These are phyloP conservation scores for Chlamydomonas eustigma DNA, from an alignment of 139 green algal species.

Conservation along the genomic window DNA sequence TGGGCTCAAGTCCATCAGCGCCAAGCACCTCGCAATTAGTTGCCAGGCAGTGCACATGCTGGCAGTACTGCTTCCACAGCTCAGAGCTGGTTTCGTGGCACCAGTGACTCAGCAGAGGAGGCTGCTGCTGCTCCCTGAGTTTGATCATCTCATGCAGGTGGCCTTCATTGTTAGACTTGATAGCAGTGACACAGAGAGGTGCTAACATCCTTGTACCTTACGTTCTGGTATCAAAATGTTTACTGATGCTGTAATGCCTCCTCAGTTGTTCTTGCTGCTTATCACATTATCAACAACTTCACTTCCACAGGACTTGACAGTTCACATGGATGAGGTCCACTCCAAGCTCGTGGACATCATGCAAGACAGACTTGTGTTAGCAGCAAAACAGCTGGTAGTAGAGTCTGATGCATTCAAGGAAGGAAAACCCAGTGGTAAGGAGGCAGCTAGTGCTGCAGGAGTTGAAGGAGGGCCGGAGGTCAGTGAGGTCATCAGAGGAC, in stretches of 20 bases:
- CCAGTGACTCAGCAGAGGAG: slow-evolving; percentile 21
- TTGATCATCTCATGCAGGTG: slow-evolving; percentile 71
- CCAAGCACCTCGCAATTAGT: slow-evolving; percentile 72
- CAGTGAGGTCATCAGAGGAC: slow-evolving; percentile 10
- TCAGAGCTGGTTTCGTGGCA: slow-evolving; percentile 8
- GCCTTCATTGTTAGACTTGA: too few species aligned
- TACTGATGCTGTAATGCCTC: too few species aligned
- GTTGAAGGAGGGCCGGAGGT: neutral
- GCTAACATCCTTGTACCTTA: too few species aligned
- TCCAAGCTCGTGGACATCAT: slow-evolving; percentile 94
- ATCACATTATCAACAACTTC: too few species aligned
- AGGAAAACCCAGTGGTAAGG: neutral
- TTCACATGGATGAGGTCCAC: slow-evolving; percentile 79
- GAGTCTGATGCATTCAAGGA: slow-evolving; percentile 46
- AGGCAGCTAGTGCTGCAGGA: neutral
- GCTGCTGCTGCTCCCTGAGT: slow-evolving; percentile 69
- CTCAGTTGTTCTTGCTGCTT: too few species aligned
- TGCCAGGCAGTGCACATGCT: slow-evolving; percentile 17
- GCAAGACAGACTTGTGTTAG: slow-evolving; percentile 48
- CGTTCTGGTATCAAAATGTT: too few species aligned
- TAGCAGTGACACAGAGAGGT: too few species aligned
- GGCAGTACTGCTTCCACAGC: slow-evolving; percentile 1
- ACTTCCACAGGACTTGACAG: slow-evolving; percentile 60
- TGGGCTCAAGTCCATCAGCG: slow-evolving; percentile 87
- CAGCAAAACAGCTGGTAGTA: slow-evolving; percentile 45